These are phyloP conservation scores for Butyriboletus loyo DNA, from an alignment of 768 basidiomycete genomes.

Conservation along the genomic window DNA sequence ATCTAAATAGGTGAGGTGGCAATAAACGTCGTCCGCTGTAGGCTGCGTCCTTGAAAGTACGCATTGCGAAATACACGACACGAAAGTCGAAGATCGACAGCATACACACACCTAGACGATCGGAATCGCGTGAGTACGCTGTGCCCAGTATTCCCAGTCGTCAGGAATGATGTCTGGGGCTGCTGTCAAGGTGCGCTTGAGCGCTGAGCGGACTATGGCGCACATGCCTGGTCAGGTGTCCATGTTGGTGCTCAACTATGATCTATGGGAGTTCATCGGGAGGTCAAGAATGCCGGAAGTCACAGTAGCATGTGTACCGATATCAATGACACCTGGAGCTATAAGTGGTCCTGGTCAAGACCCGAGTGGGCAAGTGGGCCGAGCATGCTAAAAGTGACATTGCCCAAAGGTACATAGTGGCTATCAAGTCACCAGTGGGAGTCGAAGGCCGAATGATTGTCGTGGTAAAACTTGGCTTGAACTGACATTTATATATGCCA, in stretches of 20 bases:
- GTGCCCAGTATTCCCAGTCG: conserved; percentile 4
- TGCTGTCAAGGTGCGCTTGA: background rate
- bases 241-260: background rate
- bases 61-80: background rate
- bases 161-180: conserved; percentile 4
- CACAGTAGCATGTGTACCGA: background rate
- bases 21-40: no score
- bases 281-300: background rate
- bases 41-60: background rate
- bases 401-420: no score
- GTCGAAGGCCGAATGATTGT: background rate
- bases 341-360: no score
- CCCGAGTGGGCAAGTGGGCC: background rate
- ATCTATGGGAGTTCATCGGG: conserved; percentile 1
- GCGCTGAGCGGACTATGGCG: background rate
- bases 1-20: no score
- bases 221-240: conserved; percentile 3
- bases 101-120: conserved; percentile 11
- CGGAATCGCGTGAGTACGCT: conserved; percentile 15
- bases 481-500: no score
- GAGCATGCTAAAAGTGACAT: background rate
- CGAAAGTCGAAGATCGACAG: background rate
- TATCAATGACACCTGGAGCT: background rate
- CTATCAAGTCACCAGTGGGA: no score
- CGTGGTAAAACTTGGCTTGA: background rate